Evolutionary conservation across 2,329 filamentous ascomycete species (phyloP).

Genomic region (Talaromyces sp.): DNA sequence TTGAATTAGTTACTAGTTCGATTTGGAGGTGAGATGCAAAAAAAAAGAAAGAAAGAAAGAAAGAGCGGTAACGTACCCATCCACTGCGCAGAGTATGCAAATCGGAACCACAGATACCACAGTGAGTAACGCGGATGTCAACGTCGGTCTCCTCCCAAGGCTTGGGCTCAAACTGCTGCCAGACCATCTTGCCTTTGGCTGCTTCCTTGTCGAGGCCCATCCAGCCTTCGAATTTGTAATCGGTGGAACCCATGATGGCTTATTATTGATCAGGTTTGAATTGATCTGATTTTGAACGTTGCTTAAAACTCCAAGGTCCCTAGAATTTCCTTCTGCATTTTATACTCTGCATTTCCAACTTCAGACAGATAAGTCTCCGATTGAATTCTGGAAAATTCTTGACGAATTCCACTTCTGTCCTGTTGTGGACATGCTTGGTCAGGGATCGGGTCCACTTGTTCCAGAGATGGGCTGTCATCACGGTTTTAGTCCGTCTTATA

Average conservation of each 20-base stretch:
- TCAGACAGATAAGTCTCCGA: too few species aligned
- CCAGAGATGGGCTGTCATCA: conserved; percentile 3
- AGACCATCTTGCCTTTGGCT: conserved; percentile 57
- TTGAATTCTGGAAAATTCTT: too few species aligned
- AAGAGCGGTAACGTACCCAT: conserved; percentile 30
- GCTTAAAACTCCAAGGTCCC: too few species aligned
- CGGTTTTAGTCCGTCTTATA: background rate
- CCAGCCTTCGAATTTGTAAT: conserved; percentile 61
- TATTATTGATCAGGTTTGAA: too few species aligned
- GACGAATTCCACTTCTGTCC: background rate
- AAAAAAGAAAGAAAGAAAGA: too few species aligned
- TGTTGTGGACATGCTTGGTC: background rate
- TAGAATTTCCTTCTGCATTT: too few species aligned
- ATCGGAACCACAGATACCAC: conserved; percentile 66
- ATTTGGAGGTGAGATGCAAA: too few species aligned
- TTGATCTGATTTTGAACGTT: too few species aligned
- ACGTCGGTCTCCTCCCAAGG: conserved; percentile 66
- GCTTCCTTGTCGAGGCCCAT: conserved; percentile 53
- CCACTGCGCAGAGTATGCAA: conserved; percentile 60
- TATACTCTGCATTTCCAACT: too few species aligned
- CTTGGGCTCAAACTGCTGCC: conserved; percentile 63
- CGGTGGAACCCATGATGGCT: conserved; percentile 30
- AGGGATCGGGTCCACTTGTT: conserved; percentile 1
- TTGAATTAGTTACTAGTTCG: too few species aligned
- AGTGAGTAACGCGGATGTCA: conserved; percentile 66